phyloP scores from a whole-genome alignment of 768 basidiomycete species.

The Mycena sanguinolenta region DNA sequence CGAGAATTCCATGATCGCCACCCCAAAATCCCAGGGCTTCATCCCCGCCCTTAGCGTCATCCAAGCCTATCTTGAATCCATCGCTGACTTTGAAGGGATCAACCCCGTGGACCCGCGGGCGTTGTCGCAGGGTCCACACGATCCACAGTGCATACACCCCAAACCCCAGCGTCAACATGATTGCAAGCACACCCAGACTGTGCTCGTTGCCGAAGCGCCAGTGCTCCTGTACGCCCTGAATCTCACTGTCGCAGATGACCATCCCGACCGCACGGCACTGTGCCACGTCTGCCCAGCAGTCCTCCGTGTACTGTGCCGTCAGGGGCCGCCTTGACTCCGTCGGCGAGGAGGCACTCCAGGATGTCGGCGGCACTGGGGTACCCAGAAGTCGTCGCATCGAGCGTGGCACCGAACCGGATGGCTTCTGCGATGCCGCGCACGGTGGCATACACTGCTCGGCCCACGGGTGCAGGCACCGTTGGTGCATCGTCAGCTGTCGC shows the following conservation, averaged over 20 bases:
- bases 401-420: constrained; percentile 4
- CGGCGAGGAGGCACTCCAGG: constrained; percentile 17
- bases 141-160: constrained; percentile 8
- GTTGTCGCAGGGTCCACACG: neutral
- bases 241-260: constrained; percentile 3
- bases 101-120: constrained; percentile 5
- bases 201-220: constrained; percentile 25
- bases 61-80: constrained; percentile 2
- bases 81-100: constrained; percentile 15
- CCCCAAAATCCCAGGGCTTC: constrained; percentile 4
- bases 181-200: constrained; percentile 19
- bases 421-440: constrained; percentile 22
- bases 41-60: neutral
- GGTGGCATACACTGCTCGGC: neutral
- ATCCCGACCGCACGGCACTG: neutral
- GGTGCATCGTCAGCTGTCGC: neutral
- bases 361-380: neutral
- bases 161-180: constrained; percentile 12
- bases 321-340: constrained; percentile 27
- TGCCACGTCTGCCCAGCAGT: constrained; percentile 4
- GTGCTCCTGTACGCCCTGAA: constrained; percentile 1
- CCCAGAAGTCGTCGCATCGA: neutral
- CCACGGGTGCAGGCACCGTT: neutral
- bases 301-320: constrained; percentile 15
- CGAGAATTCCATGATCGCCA: neutral